These are phyloP conservation scores for Pascua guehoae DNA, from an alignment of 1,284 basidiomycete genomes.

Conservation along the genomic window DNA sequence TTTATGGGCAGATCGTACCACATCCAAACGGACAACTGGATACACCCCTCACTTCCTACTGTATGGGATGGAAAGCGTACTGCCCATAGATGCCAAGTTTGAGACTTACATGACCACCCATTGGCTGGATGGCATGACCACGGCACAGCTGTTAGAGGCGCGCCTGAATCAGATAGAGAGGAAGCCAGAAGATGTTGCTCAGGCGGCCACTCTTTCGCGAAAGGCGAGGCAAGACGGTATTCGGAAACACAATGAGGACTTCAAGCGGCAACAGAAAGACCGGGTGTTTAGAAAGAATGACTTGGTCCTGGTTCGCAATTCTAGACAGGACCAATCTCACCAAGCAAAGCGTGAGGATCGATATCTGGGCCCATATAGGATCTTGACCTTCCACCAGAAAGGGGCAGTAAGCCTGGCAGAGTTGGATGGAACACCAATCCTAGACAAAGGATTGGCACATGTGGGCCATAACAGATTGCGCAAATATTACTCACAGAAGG, in stretches of 20 bases:
- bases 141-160: neutral
- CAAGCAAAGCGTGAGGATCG: neutral
- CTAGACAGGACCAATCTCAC: neutral
- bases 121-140: neutral
- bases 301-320: constrained; percentile 2
- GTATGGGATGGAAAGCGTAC: constrained; percentile 1
- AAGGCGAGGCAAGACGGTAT: neutral
- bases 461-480: no score
- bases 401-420: no score
- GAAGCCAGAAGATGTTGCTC: neutral
- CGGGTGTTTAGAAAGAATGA: neutral
- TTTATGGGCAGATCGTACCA: constrained; percentile 4
- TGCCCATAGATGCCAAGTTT: constrained; percentile 2
- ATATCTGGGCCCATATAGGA: neutral
- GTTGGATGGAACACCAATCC: no score
- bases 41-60: neutral
- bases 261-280: neutral
- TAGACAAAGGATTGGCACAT: no score
- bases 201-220: neutral
- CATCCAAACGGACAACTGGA: neutral
- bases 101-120: neutral
- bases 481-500: no score
- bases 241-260: neutral
- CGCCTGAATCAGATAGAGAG: neutral
- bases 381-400: neutral